Conservation (phyloP, 345 rosid genomes). For the Pugionium dolabratum region DNA sequence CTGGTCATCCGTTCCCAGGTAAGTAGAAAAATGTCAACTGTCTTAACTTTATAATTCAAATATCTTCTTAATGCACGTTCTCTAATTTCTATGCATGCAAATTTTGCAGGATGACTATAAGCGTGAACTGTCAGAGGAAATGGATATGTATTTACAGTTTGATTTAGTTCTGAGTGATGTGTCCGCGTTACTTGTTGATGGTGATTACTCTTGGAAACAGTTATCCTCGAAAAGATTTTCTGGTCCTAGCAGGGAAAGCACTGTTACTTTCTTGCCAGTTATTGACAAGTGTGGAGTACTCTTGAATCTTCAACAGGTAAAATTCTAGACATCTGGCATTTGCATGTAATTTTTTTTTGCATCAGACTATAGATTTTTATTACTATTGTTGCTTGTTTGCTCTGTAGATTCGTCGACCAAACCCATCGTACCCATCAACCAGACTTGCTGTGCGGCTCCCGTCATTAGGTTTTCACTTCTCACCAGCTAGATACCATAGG, state of each 20-base stretch:
- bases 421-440: constrained; percentile 86
- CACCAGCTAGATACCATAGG: constrained; percentile 98
- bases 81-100: constrained; percentile 16
- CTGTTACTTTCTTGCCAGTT: constrained; percentile 72
- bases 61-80: constrained; percentile 10
- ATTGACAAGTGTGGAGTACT: constrained; percentile 89
- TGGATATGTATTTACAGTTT: constrained; percentile 80
- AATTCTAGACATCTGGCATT: constrained; percentile 20
- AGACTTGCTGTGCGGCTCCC: constrained; percentile 82
- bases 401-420: constrained; percentile 71
- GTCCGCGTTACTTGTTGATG: constrained; percentile 92
- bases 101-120: constrained; percentile 70
- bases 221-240: constrained; percentile 40
- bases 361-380: constrained; percentile 8
- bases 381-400: constrained; percentile 29
- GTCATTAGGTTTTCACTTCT: constrained; percentile 88
- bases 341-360: not conserved
- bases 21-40: constrained; percentile 24
- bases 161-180: constrained; percentile 92
- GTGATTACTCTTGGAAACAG: constrained; percentile 79
- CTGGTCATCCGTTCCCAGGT: constrained; percentile 89
- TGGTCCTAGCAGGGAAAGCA: constrained; percentile 37
- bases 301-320: constrained; percentile 89
- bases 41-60: not conserved
- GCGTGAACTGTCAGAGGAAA: constrained; percentile 54